These are phyloP conservation scores for Stagonosporopsis cucurbitacearum DNA, from an alignment of 2,329 filamentous ascomycete species.

Conservation along the genomic window DNA sequence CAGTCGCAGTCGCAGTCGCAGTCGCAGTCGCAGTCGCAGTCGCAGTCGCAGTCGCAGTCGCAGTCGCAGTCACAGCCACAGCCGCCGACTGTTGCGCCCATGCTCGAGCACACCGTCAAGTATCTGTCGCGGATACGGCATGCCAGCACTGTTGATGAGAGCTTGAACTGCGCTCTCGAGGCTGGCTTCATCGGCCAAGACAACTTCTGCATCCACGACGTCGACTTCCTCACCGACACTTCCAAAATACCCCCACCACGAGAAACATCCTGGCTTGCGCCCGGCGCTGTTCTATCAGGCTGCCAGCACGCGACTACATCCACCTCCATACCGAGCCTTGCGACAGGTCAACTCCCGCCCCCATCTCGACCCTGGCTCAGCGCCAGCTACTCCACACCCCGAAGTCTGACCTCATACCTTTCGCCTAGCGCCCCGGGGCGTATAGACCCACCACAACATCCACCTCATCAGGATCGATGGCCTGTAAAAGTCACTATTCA, in stretches of 20 bases:
- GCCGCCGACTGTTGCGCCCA: constrained; percentile 38
- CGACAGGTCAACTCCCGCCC: constrained; percentile 30
- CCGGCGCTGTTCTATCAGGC: constrained; percentile 66
- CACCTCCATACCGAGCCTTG: constrained; percentile 1
- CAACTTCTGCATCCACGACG: constrained; percentile 53
- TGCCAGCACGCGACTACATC: constrained; percentile 63
- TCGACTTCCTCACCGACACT: constrained; percentile 66
- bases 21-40: constrained; percentile 17
- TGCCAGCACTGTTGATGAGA: constrained; percentile 61
- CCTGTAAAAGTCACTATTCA: constrained; percentile 72
- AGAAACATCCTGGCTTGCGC: constrained; percentile 66
- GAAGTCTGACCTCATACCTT: constrained; percentile 26
- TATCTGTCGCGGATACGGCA: constrained; percentile 66
- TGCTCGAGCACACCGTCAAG: constrained; percentile 65
- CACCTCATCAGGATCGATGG: constrained; percentile 64
- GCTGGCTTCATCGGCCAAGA: constrained; percentile 62
- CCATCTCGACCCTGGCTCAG: constrained; percentile 49
- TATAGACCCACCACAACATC: background rate
- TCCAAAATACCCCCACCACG: constrained; percentile 58
- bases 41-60: constrained; percentile 30
- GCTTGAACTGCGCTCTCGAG: constrained; percentile 59
- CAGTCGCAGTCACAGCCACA: constrained; percentile 33
- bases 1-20: constrained; percentile 33
- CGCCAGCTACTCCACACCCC: constrained; percentile 39
- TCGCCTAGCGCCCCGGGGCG: constrained; percentile 24